These are phyloP conservation scores for Scytalidium sp. DNA, from an alignment of 2,329 filamentous ascomycete species.

Conservation along the genomic window DNA sequence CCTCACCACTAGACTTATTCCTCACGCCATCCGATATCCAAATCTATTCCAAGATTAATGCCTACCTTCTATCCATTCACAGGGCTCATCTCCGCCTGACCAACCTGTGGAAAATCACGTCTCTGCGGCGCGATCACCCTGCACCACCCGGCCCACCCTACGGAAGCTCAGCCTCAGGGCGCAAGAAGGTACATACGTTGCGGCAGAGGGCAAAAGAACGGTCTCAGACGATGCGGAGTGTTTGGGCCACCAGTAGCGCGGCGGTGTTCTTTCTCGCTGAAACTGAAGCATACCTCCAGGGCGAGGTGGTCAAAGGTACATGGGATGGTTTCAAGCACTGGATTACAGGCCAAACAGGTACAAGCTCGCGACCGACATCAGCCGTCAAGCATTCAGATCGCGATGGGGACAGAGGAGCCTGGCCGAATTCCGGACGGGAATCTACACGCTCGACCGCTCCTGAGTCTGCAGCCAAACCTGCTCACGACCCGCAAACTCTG, in stretches of 20 bases:
- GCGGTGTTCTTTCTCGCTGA: constrained; percentile 88
- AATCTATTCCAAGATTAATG: constrained; percentile 79
- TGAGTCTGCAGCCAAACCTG: constrained; percentile 14
- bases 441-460: constrained; percentile 12
- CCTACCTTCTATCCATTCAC: constrained; percentile 82
- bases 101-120: constrained; percentile 81
- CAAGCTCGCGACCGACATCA: constrained; percentile 12
- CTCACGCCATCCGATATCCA: constrained; percentile 73
- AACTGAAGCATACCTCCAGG: constrained; percentile 83
- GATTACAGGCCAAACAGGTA: constrained; percentile 45
- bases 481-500: constrained; percentile 81
- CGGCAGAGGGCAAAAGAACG: constrained; percentile 63
- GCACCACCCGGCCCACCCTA: constrained; percentile 63
- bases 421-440: constrained; percentile 30
- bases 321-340: constrained; percentile 79
- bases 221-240: constrained; percentile 67
- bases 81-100: constrained; percentile 82
- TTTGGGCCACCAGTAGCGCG: constrained; percentile 88
- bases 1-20: constrained; percentile 83
- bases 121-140: constrained; percentile 73
- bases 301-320: constrained; percentile 77
- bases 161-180: constrained; percentile 58
- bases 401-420: constrained; percentile 38
- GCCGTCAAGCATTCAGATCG: constrained; percentile 5
- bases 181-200: constrained; percentile 56